phyloP scores from a whole-genome alignment of 306 rosid species.

The Sechiopsis laciniata region DNA sequence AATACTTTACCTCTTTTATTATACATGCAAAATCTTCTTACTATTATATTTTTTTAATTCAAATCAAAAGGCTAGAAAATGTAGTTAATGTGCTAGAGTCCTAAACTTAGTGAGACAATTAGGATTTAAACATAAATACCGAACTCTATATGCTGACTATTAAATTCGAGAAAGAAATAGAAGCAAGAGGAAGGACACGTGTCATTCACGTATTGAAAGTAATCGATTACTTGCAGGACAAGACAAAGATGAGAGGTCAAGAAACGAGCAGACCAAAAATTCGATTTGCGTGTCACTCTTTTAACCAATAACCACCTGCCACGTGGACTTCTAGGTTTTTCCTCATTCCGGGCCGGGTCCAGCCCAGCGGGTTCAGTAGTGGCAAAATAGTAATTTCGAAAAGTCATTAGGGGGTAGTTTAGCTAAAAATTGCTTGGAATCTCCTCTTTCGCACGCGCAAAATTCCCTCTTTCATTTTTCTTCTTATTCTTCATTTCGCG shows the following conservation, averaged over 20 bases:
- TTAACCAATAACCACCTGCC: not conserved
- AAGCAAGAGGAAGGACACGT: not conserved
- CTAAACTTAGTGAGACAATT: too few species aligned
- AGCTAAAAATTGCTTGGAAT: not conserved
- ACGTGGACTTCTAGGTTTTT: not conserved
- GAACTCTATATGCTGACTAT: too few species aligned
- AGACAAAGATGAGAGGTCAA: not conserved
- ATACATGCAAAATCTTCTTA: too few species aligned
- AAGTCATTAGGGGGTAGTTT: slow-evolving; percentile 2
- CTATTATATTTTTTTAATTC: too few species aligned
- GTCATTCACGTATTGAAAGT: not conserved
- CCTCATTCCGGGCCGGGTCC: not conserved
- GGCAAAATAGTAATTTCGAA: not conserved
- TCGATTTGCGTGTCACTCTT: not conserved
- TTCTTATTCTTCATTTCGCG: slow-evolving; percentile 22
- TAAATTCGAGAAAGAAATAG: too few species aligned
- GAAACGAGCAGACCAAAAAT: not conserved
- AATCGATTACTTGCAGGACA: not conserved
- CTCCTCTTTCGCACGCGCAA: slow-evolving; percentile 20
- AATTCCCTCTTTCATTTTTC: slow-evolving; percentile 16
- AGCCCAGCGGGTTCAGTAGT: not conserved
- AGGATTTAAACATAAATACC: too few species aligned
- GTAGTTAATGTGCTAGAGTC: too few species aligned
- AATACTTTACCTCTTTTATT: too few species aligned
- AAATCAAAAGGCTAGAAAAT: too few species aligned